These are phyloP conservation scores for Aspergillus ochraceus DNA, from an alignment of 2,329 filamentous ascomycete genomes.

Conservation along the genomic window DNA sequence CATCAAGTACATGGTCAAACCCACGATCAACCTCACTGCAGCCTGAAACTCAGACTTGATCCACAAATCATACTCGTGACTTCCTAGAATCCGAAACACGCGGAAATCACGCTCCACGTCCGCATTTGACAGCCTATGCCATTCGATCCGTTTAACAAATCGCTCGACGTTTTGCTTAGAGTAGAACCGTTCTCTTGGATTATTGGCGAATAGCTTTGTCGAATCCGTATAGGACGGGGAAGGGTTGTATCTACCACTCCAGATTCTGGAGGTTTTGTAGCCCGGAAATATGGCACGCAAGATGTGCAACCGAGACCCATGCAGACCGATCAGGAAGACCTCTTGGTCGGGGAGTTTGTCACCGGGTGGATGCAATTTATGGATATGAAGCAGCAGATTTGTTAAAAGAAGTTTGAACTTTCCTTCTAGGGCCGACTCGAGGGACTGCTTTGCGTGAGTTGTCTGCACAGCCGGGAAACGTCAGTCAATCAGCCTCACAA, in stretches of 20 bases:
- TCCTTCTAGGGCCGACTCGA: conserved; percentile 16
- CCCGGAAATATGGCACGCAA: conserved; percentile 30
- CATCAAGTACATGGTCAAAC: conserved; percentile 27
- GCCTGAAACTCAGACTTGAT: conserved; percentile 19
- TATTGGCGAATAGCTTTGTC: background rate
- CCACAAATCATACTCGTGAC: conserved; percentile 31
- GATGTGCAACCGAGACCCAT: conserved; percentile 30
- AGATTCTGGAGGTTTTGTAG: conserved; percentile 26
- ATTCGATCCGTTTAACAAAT: conserved; percentile 17
- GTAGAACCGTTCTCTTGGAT: conserved; percentile 16
- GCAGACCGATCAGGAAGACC: conserved; percentile 27
- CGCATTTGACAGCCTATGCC: conserved; percentile 9
- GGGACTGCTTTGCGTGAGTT: conserved; percentile 8
- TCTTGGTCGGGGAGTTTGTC: conserved; percentile 33
- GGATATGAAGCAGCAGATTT: conserved; percentile 23
- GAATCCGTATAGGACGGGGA: background rate
- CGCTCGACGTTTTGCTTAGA: conserved; percentile 16
- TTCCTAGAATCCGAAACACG: conserved; percentile 25
- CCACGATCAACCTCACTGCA: conserved; percentile 20
- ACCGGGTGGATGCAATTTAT: conserved; percentile 14
- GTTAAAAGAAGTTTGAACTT: conserved; percentile 30
- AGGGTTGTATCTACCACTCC: conserved; percentile 20
- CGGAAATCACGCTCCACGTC: conserved; percentile 18
- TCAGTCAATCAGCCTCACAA: background rate
- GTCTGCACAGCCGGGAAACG: conserved; percentile 14